Base-by-base conservation (phyloP, 805 yeast genomes). In the Jamesozyma rosinii region DNA sequence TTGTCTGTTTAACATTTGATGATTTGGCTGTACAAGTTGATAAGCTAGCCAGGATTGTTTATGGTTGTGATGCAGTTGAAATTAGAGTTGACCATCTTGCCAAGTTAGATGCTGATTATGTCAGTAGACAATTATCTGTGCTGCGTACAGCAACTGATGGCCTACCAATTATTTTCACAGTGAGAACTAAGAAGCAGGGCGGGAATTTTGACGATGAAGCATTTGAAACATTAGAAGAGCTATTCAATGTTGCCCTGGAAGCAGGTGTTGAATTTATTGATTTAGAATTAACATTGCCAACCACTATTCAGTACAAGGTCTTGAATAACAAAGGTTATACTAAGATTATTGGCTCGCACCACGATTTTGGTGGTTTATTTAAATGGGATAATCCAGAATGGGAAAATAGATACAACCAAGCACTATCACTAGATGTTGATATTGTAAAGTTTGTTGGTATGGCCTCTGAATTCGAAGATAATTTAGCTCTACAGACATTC, bases 61-160 rank as follows among this genome's bases (percentile, higher is more conserved):
- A 74, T 42, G 97, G 96, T 3, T 75, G 81, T 49, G 75, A 76
- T 50, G 95, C 95, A 6, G 80, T 90, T 31, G 96, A 90, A 59
- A 68, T 90, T 35, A 74, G 95, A 50, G 87, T 85, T 34, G 95
- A 86, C 63, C 69, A 77, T 46, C 70, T 88, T 47, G 64, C 73
- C 42, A 69, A 74, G 8, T 67, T 67, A 48, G 70, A 72, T 29
- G 52, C 63, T 18, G 70, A 69, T 8, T 83, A 72, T 59, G 86
- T 89, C 27, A 79, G 82, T 44, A 78, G 76, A 47, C 95, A 88
- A 59, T 66, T 86, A 42, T 83, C 87, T 1, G 53, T 72, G 14
- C 64, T 90, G 50, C 78, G 96, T 58, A 72, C 74, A 57, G 71
- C 71, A 38, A 70, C 83, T 14, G 65, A 68, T 29, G 54, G 57